These are phyloP conservation scores for Colletotrichum sp. DNA, from an alignment of 2,329 filamentous ascomycete genomes.

Conservation along the genomic window DNA sequence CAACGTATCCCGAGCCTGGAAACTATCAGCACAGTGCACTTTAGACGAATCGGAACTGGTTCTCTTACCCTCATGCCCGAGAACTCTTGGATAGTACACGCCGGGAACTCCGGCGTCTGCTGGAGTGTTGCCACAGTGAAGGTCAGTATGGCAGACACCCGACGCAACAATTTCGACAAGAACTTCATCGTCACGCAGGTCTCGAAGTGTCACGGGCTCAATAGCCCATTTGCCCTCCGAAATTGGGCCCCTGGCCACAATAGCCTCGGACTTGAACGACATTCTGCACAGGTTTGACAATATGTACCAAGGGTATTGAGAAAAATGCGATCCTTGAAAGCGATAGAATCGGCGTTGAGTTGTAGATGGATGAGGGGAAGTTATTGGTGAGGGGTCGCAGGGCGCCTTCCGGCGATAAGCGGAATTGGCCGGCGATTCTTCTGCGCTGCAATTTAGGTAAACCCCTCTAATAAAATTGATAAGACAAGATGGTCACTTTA, in stretches of 20 bases:
- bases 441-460: not conserved
- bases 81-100: slow-evolving; percentile 34
- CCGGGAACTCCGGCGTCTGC: slow-evolving; percentile 7
- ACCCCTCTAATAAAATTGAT: not conserved
- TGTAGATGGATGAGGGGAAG: not conserved
- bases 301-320: not conserved
- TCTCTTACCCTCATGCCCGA: slow-evolving; percentile 56
- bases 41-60: not conserved
- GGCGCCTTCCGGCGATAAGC: not conserved
- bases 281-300: slow-evolving; percentile 1
- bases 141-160: slow-evolving; percentile 60
- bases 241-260: slow-evolving; percentile 33
- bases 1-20: slow-evolving; percentile 49
- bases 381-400: not conserved
- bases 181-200: slow-evolving; percentile 44
- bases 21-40: not conserved
- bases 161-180: slow-evolving; percentile 57
- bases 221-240: slow-evolving; percentile 35
- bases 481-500: not conserved
- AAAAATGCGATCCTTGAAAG: not conserved
- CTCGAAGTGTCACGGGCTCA: slow-evolving; percentile 30
- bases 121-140: slow-evolving; percentile 44
- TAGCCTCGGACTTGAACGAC: slow-evolving; percentile 29
- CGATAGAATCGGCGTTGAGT: not conserved
- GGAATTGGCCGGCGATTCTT: not conserved